A percentile compares a stretch with the other conserved stretches of the same genome.
phyloP scores from a whole-genome alignment of 371 early-diverging fungal genomes.

The Mucor plumbeus region DNA sequence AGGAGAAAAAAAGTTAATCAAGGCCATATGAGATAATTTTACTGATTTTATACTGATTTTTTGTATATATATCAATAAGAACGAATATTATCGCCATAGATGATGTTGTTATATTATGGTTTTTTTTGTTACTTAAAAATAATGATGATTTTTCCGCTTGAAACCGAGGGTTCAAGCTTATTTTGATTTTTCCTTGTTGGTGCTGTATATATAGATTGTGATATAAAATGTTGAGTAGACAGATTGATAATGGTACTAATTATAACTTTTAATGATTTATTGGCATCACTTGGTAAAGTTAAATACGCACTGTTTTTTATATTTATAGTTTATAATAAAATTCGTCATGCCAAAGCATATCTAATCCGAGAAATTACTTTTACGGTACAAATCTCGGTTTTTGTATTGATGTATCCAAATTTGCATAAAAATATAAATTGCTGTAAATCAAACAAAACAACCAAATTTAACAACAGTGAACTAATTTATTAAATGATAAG shows the following conservation, averaged over 20 bases:
- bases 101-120: slow-evolving; percentile 13
- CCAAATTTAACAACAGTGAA: background rate
- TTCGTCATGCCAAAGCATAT: slow-evolving; percentile 18
- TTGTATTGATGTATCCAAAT: background rate
- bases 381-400: slow-evolving; percentile 9
- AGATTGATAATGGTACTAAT: slow-evolving; percentile 27
- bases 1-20: background rate
- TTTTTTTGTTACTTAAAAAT: slow-evolving; percentile 14
- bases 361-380: slow-evolving; percentile 6
- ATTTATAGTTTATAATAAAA: slow-evolving; percentile 6
- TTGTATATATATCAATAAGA: background rate
- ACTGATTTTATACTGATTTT: slow-evolving; percentile 10
- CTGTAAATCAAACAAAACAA: background rate
- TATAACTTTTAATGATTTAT: slow-evolving; percentile 10
- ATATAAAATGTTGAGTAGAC: slow-evolving; percentile 9
- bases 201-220: background rate
- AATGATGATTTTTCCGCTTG: slow-evolving; percentile 17
- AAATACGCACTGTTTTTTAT: background rate
- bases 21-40: background rate
- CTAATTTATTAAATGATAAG: background rate
- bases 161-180: slow-evolving; percentile 16
- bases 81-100: slow-evolving; percentile 16
- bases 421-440: slow-evolving; percentile 3
- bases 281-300: slow-evolving; percentile 6
- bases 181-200: background rate